Percentiles rank a stretch among this genome's conserved stretches.
Conservation (phyloP, 192 early-diverging fungal genomes). For the Gryganskiella cystojenkinii region DNA sequence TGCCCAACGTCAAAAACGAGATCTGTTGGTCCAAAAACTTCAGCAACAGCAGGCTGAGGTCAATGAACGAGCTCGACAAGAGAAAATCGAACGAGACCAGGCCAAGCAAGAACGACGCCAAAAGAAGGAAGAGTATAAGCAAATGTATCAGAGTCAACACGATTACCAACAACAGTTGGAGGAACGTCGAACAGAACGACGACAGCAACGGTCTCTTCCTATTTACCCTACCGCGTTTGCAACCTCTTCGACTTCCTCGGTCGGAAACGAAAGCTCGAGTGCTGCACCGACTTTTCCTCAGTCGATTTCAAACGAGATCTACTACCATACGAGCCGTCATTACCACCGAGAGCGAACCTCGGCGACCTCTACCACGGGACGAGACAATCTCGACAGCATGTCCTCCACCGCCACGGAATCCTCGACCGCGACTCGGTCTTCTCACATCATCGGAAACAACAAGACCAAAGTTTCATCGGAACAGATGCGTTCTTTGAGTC, state of each 20-base stretch:
- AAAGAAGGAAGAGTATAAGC: conserved; percentile 32
- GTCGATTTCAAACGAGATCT: conserved; percentile 14
- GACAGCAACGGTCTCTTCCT: conserved; percentile 35
- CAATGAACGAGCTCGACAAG: background rate
- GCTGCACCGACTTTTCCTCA: background rate
- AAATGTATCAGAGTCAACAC: conserved; percentile 38
- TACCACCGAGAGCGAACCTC: conserved; percentile 10
- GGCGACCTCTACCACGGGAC: background rate
- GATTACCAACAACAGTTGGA: conserved; percentile 22
- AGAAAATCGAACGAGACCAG: conserved; percentile 15
- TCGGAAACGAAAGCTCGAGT: background rate
- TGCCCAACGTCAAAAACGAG: conserved; percentile 6
- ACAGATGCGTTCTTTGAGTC: conserved; percentile 32
- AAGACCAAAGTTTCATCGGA: conserved; percentile 7
- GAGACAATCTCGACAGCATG: conserved; percentile 11
- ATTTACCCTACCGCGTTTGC: conserved; percentile 14
- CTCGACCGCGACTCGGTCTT: conserved; percentile 7
- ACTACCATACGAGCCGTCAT: conserved; percentile 29
- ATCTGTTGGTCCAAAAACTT: conserved; percentile 5
- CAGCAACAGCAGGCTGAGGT: conserved; percentile 6
- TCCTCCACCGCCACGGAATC: conserved; percentile 18
- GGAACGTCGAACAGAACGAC: conserved; percentile 9
- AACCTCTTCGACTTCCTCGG: background rate
- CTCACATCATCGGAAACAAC: no score
- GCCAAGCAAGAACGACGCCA: conserved; percentile 35